Conservation (phyloP, 345 rosid species). For the Citrus glauca region DNA sequence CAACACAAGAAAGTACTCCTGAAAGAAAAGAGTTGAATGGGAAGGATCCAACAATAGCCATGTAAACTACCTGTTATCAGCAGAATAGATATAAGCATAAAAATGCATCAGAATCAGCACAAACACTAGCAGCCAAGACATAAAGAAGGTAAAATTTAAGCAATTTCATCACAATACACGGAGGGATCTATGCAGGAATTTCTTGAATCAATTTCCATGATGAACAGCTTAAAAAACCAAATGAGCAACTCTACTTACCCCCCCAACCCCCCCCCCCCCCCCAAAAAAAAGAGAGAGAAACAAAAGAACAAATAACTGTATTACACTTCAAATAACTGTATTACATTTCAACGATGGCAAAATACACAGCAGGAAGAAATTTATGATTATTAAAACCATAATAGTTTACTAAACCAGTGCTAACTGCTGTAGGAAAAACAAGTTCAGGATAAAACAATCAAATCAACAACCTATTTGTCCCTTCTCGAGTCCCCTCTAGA, state of each 20-base stretch:
- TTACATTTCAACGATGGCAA: neutral
- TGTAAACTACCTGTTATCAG: conserved; percentile 68
- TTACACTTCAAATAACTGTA: neutral
- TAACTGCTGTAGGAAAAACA: too few species aligned
- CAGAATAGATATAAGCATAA: conserved; percentile 11
- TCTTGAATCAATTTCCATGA: neutral
- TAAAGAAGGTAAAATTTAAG: neutral
- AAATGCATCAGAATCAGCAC: neutral
- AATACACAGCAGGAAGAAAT: too few species aligned
- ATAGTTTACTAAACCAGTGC: too few species aligned
- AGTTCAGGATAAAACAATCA: too few species aligned
- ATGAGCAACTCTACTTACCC: neutral
- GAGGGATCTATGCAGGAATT: neutral
- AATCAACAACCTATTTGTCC: too few species aligned
- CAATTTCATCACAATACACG: neutral
- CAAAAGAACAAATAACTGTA: neutral
- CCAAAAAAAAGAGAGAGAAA: too few species aligned
- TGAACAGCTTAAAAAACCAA: neutral
- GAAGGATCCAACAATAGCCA: conserved; percentile 95
- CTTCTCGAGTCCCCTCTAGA: too few species aligned
- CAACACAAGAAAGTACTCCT: conserved; percentile 95
- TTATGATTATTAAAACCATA: too few species aligned
- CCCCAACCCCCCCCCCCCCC: neutral
- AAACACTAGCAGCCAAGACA: neutral
- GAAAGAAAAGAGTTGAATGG: conserved; percentile 99